These are phyloP conservation scores for Penicillium hordei DNA, from an alignment of 2,329 filamentous ascomycete genomes.

Conservation along the genomic window DNA sequence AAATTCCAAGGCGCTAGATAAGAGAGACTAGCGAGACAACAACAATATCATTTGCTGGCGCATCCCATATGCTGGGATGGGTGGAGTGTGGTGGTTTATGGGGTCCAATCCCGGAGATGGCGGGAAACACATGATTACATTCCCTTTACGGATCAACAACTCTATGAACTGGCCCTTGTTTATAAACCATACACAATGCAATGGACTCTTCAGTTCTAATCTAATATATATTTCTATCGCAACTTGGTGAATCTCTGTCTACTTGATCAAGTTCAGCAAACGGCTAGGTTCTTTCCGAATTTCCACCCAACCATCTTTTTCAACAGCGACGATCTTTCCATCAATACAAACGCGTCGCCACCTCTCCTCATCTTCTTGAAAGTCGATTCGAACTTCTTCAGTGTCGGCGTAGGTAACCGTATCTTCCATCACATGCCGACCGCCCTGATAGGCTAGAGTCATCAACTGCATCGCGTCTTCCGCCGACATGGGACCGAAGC, in stretches of 20 bases:
- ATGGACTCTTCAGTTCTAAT: background rate
- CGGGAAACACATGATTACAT: slow-evolving; percentile 9
- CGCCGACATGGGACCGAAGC: slow-evolving; percentile 68
- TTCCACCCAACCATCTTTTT: slow-evolving; percentile 68
- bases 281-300: slow-evolving; percentile 45
- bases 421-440: slow-evolving; percentile 55
- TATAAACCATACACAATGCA: background rate
- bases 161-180: background rate
- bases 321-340: slow-evolving; percentile 77
- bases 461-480: slow-evolving; percentile 75
- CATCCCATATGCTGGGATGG: background rate
- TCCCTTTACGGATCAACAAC: background rate
- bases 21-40: background rate
- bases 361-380: slow-evolving; percentile 58
- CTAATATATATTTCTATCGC: background rate
- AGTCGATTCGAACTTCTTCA: slow-evolving; percentile 64
- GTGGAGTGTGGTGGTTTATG: background rate
- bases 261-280: slow-evolving; percentile 23
- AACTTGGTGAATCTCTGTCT: background rate
- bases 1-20: background rate
- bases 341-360: slow-evolving; percentile 93
- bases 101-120: background rate
- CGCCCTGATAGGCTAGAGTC: slow-evolving; percentile 60
- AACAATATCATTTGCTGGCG: background rate
- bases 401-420: slow-evolving; percentile 70